These are phyloP conservation scores for Clavariopsis aquatica DNA, from an alignment of 495 filamentous ascomycete genomes.

Conservation along the genomic window DNA sequence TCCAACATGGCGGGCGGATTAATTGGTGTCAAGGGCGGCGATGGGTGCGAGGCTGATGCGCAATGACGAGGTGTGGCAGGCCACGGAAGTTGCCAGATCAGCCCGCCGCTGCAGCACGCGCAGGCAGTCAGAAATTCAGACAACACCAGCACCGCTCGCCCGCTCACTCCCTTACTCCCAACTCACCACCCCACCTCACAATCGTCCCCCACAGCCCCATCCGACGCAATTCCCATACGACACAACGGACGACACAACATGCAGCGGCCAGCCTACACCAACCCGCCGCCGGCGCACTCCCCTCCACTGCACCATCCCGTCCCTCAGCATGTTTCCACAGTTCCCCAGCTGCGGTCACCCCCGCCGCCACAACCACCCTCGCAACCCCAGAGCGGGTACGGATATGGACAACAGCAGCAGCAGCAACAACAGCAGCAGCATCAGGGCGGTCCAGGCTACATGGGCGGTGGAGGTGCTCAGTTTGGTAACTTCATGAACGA, in stretches of 20 bases:
- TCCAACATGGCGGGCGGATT: constrained; percentile 69
- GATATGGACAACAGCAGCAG: constrained; percentile 78
- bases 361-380: constrained; percentile 72
- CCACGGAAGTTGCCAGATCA: constrained; percentile 18
- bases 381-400: constrained; percentile 70
- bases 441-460: constrained; percentile 24
- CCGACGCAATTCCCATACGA: not conserved
- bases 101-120: not conserved
- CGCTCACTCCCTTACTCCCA: not conserved
- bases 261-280: constrained; percentile 80
- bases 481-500: constrained; percentile 93
- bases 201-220: too few species aligned
- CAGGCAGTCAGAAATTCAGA: not conserved
- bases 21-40: constrained; percentile 5
- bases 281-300: constrained; percentile 72
- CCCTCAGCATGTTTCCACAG: constrained; percentile 96
- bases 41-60: not conserved
- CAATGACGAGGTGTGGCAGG: constrained; percentile 11
- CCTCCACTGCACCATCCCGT: constrained; percentile 98
- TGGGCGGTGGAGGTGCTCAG: constrained; percentile 56
- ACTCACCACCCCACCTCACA: not conserved
- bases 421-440: constrained; percentile 47
- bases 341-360: constrained; percentile 97
- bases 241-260: constrained; percentile 50
- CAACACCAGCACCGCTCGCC: not conserved